Evolutionary conservation across 2,329 filamentous ascomycete species (phyloP).

Genomic region (Cordyceps javanica): DNA sequence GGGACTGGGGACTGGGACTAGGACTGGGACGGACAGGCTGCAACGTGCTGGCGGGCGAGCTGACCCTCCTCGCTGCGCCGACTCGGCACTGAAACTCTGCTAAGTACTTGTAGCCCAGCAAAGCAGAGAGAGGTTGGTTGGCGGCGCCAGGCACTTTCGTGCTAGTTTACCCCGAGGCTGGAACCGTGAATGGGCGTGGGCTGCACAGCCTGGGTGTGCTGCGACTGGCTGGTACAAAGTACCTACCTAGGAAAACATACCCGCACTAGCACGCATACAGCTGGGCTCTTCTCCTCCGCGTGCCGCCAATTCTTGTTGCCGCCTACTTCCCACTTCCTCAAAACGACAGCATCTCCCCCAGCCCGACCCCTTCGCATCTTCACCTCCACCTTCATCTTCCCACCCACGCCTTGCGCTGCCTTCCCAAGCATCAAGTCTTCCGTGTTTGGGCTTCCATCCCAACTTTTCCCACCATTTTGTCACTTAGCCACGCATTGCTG

Average conservation of each 20-base stretch:
- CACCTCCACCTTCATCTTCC: conserved; percentile 6
- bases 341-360: conserved; percentile 5
- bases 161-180: not conserved
- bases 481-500: not conserved
- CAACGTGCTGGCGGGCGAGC: not conserved
- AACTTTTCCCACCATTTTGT: not conserved
- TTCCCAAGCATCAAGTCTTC: not conserved
- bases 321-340: conserved; percentile 7
- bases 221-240: not conserved
- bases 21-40: not conserved
- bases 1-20: not conserved
- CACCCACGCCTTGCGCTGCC: not conserved
- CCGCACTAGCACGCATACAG: not conserved
- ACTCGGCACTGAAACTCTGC: not conserved
- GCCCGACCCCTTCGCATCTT: conserved; percentile 3
- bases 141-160: not conserved
- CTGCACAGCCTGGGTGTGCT: not conserved
- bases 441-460: not conserved
- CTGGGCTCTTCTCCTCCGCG: not conserved
- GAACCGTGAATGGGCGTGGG: not conserved
- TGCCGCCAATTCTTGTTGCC: conserved; percentile 11
- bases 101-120: too few relatives aligned
- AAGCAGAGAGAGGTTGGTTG: too few relatives aligned
- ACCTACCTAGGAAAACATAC: not conserved
- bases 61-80: conserved; percentile 5